Percentiles rank a stretch among this genome's conserved stretches.
phyloP scores from a whole-genome alignment of 257 asterid genomes.

The Gentiana dahurica region DNA sequence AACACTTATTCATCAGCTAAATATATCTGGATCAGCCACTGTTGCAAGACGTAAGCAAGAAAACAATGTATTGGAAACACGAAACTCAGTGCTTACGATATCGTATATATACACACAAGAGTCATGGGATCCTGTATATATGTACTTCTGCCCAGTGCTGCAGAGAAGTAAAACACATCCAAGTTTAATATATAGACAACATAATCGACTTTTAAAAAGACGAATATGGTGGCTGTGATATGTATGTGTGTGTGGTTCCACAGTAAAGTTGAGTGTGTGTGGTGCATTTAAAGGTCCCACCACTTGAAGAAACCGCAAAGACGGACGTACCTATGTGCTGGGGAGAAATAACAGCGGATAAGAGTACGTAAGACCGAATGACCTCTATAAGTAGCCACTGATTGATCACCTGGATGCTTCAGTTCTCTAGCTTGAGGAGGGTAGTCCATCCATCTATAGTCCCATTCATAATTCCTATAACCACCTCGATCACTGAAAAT shows the following conservation, averaged over 20 bases:
- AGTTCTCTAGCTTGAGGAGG: constrained; percentile 55
- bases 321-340: constrained; percentile 51
- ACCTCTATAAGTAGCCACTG: constrained; percentile 68
- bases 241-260: too few relatives aligned
- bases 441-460: constrained; percentile 93
- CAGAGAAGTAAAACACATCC: constrained; percentile 2
- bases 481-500: constrained; percentile 37
- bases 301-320: too few relatives aligned
- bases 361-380: constrained; percentile 81
- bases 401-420: constrained; percentile 72
- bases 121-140: constrained; percentile 88
- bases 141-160: constrained; percentile 93
- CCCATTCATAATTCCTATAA: constrained; percentile 68
- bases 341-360: constrained; percentile 89
- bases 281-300: too few relatives aligned
- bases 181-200: too few relatives aligned
- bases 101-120: constrained; percentile 64
- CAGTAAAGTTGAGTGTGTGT: too few relatives aligned
- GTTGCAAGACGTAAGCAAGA: neutral
- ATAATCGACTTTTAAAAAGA: too few relatives aligned
- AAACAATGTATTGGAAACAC: neutral
- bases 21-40: neutral
- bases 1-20: neutral
- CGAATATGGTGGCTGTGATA: too few relatives aligned
- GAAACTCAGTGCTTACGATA: constrained; percentile 42